A percentile compares a stretch with the other conserved stretches of the same genome.
These are phyloP conservation scores for Ziziphus jujuba DNA, from an alignment of 306 rosid genomes.

Conservation along the genomic window DNA sequence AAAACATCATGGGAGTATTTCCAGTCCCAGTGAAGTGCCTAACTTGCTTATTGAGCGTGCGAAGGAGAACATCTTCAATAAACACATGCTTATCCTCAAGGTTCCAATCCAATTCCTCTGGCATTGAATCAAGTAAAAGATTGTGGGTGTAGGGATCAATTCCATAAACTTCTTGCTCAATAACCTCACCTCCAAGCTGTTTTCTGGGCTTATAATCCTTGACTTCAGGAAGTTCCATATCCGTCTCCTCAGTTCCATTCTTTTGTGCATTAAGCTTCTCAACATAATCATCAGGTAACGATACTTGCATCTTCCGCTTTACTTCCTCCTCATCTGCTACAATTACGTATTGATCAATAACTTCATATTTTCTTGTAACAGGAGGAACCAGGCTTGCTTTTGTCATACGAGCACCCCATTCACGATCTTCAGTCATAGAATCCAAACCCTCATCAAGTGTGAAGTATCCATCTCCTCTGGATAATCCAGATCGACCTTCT, in stretches of 20 bases:
- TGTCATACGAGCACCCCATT: constrained; percentile 99
- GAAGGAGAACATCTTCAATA: constrained; percentile 83
- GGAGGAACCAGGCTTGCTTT: constrained; percentile 99
- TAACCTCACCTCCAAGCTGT: constrained; percentile 81
- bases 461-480: constrained; percentile 55
- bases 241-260: constrained; percentile 94
- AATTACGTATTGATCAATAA: constrained; percentile 77
- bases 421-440: constrained; percentile 77
- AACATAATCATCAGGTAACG: constrained; percentile 91
- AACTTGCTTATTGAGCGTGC: constrained; percentile 78
- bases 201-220: constrained; percentile 94
- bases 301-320: constrained; percentile 82
- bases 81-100: constrained; percentile 74
- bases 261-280: constrained; percentile 88
- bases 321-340: constrained; percentile 95
- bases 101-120: constrained; percentile 84
- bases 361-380: constrained; percentile 91
- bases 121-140: constrained; percentile 96
- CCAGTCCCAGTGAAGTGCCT: constrained; percentile 83
- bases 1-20: constrained; percentile 78
- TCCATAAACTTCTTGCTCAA: constrained; percentile 99
- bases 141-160: constrained; percentile 98
- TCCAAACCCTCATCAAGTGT: constrained; percentile 50
- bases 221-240: constrained; percentile 99
- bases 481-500: constrained; percentile 45